Evolutionary conservation across 176 grass and related monocot genomes (phyloP).

Genomic region (Aegilops tauschii): DNA sequence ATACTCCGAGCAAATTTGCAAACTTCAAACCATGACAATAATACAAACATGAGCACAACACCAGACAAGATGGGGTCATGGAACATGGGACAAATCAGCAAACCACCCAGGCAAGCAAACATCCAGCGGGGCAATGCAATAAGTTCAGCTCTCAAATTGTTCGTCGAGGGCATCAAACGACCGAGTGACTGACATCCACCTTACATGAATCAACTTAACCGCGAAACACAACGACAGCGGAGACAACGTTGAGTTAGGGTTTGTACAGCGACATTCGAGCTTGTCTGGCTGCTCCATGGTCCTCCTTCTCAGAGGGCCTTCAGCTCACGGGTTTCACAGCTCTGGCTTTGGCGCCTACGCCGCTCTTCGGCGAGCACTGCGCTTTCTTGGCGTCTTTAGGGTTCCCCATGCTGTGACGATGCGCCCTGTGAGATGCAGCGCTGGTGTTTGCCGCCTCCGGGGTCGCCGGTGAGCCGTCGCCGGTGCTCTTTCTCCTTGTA

Average conservation of each 20-base stretch:
- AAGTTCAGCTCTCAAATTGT: constrained; percentile 11
- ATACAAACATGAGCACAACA: neutral
- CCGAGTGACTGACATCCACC: neutral
- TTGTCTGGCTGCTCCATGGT: constrained; percentile 6
- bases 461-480: constrained; percentile 29
- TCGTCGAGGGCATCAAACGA: neutral
- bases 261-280: constrained; percentile 46
- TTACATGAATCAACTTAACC: neutral
- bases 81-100: too few species aligned
- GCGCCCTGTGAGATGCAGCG: constrained; percentile 24
- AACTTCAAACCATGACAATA: neutral
- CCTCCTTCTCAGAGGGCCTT: constrained; percentile 17
- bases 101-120: neutral
- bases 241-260: constrained; percentile 45
- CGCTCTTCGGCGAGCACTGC: constrained; percentile 50
- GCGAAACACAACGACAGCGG: constrained; percentile 27
- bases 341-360: constrained; percentile 39
- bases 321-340: constrained; percentile 50
- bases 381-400: constrained; percentile 54
- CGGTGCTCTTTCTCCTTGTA: constrained; percentile 76
- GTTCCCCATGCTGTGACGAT: constrained; percentile 69
- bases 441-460: constrained; percentile 10
- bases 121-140: neutral
- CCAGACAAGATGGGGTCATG: neutral
- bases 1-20: neutral